These are phyloP conservation scores for Solanum pimpinellifolium DNA, from an alignment of 257 asterid genomes.

Conservation along the genomic window DNA sequence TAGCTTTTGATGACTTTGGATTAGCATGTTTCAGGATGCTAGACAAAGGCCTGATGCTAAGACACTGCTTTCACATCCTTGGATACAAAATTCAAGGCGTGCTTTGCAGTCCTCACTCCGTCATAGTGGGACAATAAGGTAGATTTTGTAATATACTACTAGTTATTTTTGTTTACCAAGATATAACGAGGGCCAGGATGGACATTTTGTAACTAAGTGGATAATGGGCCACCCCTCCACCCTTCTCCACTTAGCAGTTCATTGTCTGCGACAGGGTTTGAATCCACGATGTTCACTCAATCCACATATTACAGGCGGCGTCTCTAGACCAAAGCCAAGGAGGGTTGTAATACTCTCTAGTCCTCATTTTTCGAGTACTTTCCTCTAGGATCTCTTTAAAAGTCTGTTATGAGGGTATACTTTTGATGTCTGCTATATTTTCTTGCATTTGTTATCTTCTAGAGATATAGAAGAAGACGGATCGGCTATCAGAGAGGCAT, in stretches of 20 bases:
- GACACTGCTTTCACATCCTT: conserved; percentile 91
- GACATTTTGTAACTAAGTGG: not conserved
- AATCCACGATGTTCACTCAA: not conserved
- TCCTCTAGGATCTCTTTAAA: not conserved
- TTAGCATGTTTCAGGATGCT: conserved; percentile 69
- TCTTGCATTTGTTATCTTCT: conserved; percentile 16
- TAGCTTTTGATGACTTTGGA: conserved; percentile 5
- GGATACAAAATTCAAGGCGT: conserved; percentile 97
- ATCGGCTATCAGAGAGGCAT: conserved; percentile 30
- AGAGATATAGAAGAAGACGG: conserved; percentile 81
- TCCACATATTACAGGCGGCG: not conserved
- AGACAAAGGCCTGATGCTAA: conserved; percentile 99
- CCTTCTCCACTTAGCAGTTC: not conserved
- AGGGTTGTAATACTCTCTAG: not conserved
- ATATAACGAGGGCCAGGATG: not conserved
- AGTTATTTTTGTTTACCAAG: not conserved
- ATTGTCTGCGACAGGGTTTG: not conserved
- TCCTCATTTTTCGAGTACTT: not conserved
- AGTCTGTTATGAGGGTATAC: not conserved
- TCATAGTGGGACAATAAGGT: conserved; percentile 83
- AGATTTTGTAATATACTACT: not conserved
- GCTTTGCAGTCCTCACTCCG: conserved; percentile 79
- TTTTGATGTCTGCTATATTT: conserved; percentile 1
- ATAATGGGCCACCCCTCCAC: not conserved
- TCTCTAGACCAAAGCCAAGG: not conserved